phyloP scores from a whole-genome alignment of 202 grass and related monocot species.

The Elaeis oleifera region DNA sequence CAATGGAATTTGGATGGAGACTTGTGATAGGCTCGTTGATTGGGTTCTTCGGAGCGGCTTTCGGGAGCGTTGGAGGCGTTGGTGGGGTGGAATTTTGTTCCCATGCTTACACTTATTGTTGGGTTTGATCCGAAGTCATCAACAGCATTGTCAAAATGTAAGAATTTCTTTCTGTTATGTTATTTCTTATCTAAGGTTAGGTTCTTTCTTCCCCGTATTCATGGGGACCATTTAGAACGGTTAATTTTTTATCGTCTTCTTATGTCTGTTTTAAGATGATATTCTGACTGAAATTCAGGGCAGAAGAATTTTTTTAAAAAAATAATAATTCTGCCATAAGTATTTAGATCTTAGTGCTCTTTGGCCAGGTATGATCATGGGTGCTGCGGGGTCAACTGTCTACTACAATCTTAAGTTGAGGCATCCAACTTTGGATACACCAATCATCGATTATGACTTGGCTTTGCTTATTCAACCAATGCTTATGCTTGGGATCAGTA shows the following conservation, averaged over 20 bases:
- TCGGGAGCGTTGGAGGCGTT: slow-evolving; percentile 76
- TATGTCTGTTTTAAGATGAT: too few relatives aligned
- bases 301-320: background rate
- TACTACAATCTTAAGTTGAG: slow-evolving; percentile 83
- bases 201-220: too few relatives aligned
- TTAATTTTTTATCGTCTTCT: too few relatives aligned
- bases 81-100: slow-evolving; percentile 78
- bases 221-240: too few relatives aligned
- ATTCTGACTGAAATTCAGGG: background rate
- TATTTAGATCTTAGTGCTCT: slow-evolving; percentile 1
- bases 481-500: slow-evolving; percentile 98
- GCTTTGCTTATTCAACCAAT: slow-evolving; percentile 80
- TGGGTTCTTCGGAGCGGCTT: slow-evolving; percentile 66
- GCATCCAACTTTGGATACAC: slow-evolving; percentile 77
- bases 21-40: slow-evolving; percentile 55
- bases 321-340: background rate
- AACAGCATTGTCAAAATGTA: slow-evolving; percentile 85
- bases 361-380: slow-evolving; percentile 82
- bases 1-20: slow-evolving; percentile 60
- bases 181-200: too few relatives aligned
- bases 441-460: slow-evolving; percentile 76
- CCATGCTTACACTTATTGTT: slow-evolving; percentile 83
- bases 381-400: slow-evolving; percentile 64
- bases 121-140: slow-evolving; percentile 85
- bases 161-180: slow-evolving; percentile 13